Conservation (phyloP, 176 grass and related monocot genomes). For the Secale cereale region DNA sequence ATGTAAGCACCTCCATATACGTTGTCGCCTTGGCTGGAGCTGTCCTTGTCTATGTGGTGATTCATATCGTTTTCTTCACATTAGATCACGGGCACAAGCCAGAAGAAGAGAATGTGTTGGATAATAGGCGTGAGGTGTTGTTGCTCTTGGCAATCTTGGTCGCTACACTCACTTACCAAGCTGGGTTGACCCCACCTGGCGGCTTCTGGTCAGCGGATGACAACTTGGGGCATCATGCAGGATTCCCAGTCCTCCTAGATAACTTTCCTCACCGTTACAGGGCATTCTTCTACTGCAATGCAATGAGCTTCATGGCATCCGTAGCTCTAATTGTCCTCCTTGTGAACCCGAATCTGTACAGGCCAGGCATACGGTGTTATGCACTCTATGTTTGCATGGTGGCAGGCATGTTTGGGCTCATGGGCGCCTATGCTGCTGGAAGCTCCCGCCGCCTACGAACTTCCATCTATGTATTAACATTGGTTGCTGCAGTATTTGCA, state of each 20-base stretch:
- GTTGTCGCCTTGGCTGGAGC: conserved; percentile 6
- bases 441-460: neutral
- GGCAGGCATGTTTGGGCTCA: neutral
- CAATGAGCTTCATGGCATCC: conserved; percentile 31
- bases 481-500: neutral
- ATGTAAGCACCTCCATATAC: neutral
- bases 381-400: neutral
- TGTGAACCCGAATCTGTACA: neutral
- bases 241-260: conserved; percentile 13
- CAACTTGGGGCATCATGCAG: neutral
- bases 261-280: neutral
- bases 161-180: conserved; percentile 39
- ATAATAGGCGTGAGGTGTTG: too few species aligned
- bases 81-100: too few species aligned
- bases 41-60: conserved; percentile 11
- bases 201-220: neutral
- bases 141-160: conserved; percentile 19
- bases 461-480: neutral
- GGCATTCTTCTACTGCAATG: conserved; percentile 37
- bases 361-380: neutral
- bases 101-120: too few species aligned
- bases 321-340: conserved; percentile 24
- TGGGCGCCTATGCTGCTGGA: conserved; percentile 6
- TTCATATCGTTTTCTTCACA: conserved; percentile 11
- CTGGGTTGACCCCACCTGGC: conserved; percentile 19